A percentile compares a stretch with the other conserved stretches of the same genome.
Evolutionary conservation across 139 green algal species (phyloP).

Genomic region (Ostreobium quekettii): DNA sequence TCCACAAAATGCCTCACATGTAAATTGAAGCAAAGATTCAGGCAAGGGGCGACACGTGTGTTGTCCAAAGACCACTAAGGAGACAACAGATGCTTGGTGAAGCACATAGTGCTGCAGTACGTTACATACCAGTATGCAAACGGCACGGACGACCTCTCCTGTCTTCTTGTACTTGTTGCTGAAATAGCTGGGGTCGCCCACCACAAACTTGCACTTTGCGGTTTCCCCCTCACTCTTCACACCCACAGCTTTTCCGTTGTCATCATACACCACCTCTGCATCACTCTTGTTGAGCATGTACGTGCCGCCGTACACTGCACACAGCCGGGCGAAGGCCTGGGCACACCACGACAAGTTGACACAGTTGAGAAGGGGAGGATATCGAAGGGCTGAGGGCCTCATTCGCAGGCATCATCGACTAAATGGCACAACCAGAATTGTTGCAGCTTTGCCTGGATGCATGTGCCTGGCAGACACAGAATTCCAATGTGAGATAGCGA

Average conservation of each 20-base stretch:
- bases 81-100: background rate
- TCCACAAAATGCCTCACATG: too few species aligned
- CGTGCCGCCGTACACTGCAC: constrained; percentile 92
- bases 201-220: constrained; percentile 81
- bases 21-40: too few species aligned
- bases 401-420: too few species aligned
- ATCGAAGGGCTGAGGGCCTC: too few species aligned
- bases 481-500: too few species aligned
- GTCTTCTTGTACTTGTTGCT: constrained; percentile 32
- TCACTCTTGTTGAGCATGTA: constrained; percentile 97
- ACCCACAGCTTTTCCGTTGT: constrained; percentile 63
- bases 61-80: constrained; percentile 13
- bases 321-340: constrained; percentile 92
- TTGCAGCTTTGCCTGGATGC: too few species aligned
- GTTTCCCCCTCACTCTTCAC: constrained; percentile 79
- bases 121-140: constrained; percentile 77
- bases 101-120: background rate
- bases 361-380: too few species aligned
- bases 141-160: constrained; percentile 81
- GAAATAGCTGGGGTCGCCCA: constrained; percentile 91
- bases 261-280: constrained; percentile 75
- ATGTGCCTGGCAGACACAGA: too few species aligned
- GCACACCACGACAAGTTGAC: too few species aligned
- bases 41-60: too few species aligned
- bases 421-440: too few species aligned